Conservation (phyloP, 2,329 filamentous ascomycete species). For the Rhynchosporium secalis region DNA sequence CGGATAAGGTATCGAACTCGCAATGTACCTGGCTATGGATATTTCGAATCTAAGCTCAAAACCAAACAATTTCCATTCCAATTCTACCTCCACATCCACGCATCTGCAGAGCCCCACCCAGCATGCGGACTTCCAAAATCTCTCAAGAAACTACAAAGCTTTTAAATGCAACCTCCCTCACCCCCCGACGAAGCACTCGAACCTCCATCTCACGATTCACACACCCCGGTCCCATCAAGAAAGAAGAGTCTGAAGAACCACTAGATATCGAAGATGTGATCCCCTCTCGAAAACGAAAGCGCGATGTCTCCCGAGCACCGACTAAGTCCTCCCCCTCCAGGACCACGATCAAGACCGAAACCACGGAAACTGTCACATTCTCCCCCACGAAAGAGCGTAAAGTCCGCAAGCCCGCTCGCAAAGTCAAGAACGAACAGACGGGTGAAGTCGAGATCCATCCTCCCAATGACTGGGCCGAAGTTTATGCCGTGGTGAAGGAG, state of each 20-base stretch:
- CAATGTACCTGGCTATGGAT: too few species aligned
- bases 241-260: conserved; percentile 24
- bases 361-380: conserved; percentile 36
- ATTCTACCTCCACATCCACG: conserved; percentile 3
- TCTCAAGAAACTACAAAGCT: conserved; percentile 59
- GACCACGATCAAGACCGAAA: conserved; percentile 46
- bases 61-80: neutral
- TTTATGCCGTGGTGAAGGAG: conserved; percentile 73
- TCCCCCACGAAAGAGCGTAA: conserved; percentile 39
- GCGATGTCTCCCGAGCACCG: conserved; percentile 38
- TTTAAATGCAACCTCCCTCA: conserved; percentile 48
- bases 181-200: conserved; percentile 50
- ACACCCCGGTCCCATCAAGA: conserved; percentile 37
- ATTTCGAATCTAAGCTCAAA: conserved; percentile 2
- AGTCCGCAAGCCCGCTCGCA: conserved; percentile 50
- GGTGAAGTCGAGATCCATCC: conserved; percentile 50
- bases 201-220: conserved; percentile 52
- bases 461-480: conserved; percentile 78
- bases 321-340: conserved; percentile 31
- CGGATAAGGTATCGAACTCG: conserved; percentile 1
- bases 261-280: conserved; percentile 60
- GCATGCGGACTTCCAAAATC: conserved; percentile 51
- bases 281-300: conserved; percentile 47
- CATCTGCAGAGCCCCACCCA: conserved; percentile 5
- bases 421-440: conserved; percentile 45